Evolutionary conservation across 164 flowering plant species (phyloP).

Genomic region (Umbellularia californica): DNA sequence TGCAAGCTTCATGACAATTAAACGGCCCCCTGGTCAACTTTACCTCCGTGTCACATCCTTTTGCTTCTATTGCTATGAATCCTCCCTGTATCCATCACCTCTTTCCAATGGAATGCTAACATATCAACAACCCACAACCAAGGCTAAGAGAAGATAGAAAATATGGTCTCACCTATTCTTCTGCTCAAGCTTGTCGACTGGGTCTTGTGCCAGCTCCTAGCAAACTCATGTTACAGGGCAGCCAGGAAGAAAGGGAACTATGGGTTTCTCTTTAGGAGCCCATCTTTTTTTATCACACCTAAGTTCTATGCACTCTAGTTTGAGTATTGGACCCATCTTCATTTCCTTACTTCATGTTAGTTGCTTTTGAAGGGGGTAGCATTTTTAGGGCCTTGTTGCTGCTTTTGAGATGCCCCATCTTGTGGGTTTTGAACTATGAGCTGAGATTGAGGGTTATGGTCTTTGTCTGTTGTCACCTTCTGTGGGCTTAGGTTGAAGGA

Average conservation of each 20-base stretch:
- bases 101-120: conserved; percentile 4
- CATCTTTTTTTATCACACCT: conserved; percentile 19
- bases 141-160: conserved; percentile 1
- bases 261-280: conserved; percentile 27
- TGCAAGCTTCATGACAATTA: conserved; percentile 31
- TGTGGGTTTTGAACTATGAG: conserved; percentile 39
- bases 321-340: conserved; percentile 36
- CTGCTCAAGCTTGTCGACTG: conserved; percentile 48
- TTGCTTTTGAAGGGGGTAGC: conserved; percentile 85
- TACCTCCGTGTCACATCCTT: not conserved
- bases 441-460: conserved; percentile 50
- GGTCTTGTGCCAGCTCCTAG: conserved; percentile 50
- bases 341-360: conserved; percentile 88
- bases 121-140: not conserved
- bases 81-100: conserved; percentile 15
- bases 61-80: conserved; percentile 24
- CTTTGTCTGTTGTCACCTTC: conserved; percentile 42
- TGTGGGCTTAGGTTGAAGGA: conserved; percentile 59
- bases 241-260: conserved; percentile 46
- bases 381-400: conserved; percentile 58
- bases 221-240: conserved; percentile 45
- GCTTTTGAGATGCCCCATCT: conserved; percentile 43
- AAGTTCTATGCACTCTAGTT: conserved; percentile 26
- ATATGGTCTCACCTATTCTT: conserved; percentile 40
- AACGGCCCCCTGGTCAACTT: not conserved